Conservation (phyloP, 495 filamentous ascomycete species). For the Podospora conica region DNA sequence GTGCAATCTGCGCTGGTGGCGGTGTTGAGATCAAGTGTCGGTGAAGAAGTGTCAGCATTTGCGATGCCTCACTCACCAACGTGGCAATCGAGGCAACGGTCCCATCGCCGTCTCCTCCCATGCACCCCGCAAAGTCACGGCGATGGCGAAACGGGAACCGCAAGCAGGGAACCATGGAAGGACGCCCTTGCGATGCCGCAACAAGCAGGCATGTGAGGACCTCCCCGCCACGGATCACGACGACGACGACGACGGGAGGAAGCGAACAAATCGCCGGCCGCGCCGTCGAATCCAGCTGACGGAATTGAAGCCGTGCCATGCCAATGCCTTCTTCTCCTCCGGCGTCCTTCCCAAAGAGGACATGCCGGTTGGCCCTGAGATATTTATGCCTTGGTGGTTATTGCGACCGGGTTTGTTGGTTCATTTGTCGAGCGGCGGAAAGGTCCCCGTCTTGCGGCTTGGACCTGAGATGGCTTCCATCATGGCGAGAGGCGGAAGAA, state of each 20-base stretch:
- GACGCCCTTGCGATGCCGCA: not conserved
- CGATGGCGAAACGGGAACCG: not conserved
- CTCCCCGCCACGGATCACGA: constrained; percentile 1
- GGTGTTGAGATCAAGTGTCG: not conserved
- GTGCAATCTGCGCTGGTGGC: not conserved
- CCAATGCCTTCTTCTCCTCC: constrained; percentile 1
- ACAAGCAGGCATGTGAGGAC: constrained; percentile 11
- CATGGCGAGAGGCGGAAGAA: not conserved
- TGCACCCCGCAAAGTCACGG: constrained; percentile 3
- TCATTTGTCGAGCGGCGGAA: not conserved
- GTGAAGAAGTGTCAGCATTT: not conserved
- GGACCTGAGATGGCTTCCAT: not conserved
- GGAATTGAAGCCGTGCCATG: not conserved
- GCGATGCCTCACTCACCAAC: not conserved
- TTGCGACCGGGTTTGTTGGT: not conserved
- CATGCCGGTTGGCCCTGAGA: not conserved
- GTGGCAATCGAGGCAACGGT: not conserved
- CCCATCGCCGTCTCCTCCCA: not conserved
- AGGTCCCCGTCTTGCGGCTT: not conserved
- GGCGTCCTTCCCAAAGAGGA: constrained; percentile 7
- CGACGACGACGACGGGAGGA: not conserved
- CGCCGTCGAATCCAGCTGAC: not conserved
- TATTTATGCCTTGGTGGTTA: constrained; percentile 5
- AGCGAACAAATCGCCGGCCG: constrained; percentile 8
- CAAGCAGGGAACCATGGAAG: not conserved